Evolutionary conservation across 1,139 yeast species (phyloP).

Genomic region (Candida labiduridarum): DNA sequence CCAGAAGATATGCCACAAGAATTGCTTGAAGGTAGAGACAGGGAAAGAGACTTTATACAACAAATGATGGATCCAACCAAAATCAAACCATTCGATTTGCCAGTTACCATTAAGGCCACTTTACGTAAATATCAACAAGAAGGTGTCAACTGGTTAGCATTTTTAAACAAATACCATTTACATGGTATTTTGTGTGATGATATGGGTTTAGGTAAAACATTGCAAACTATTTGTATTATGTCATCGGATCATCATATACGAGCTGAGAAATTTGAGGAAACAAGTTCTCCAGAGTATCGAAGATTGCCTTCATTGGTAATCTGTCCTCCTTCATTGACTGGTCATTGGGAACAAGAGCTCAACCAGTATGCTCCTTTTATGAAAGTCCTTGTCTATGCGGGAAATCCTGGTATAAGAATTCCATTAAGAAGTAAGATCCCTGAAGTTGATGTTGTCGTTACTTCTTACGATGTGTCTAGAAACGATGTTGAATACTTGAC

Average conservation of each 20-base stretch:
- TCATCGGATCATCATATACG: conserved; percentile 94
- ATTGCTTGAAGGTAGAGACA: conserved; percentile 83
- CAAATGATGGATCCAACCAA: conserved; percentile 99
- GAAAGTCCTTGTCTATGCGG: conserved; percentile 84
- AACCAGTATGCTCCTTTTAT: conserved; percentile 88
- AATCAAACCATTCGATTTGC: conserved; percentile 83
- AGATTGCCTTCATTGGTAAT: conserved; percentile 82
- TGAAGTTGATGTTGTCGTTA: conserved; percentile 81
- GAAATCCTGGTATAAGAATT: conserved; percentile 78
- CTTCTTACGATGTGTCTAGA: conserved; percentile 95
- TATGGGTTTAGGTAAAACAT: conserved; percentile 98
- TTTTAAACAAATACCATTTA: conserved; percentile 88
- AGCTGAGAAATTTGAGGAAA: conserved; percentile 63
- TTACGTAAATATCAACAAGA: conserved; percentile 96
- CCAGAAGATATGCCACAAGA: conserved; percentile 91
- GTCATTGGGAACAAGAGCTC: conserved; percentile 98
- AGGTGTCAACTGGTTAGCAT: conserved; percentile 98
- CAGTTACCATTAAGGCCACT: conserved; percentile 91
- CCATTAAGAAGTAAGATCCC: conserved; percentile 55
- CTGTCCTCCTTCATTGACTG: conserved; percentile 97
- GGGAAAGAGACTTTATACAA: conserved; percentile 90
- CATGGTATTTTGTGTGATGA: conserved; percentile 98
- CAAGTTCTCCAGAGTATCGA: conserved; percentile 68
- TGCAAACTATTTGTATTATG: conserved; percentile 95
- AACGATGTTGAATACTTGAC: conserved; percentile 76